phyloP scores from a whole-genome alignment of 1,284 basidiomycete genomes.

The Mrakiaceae sp. region DNA sequence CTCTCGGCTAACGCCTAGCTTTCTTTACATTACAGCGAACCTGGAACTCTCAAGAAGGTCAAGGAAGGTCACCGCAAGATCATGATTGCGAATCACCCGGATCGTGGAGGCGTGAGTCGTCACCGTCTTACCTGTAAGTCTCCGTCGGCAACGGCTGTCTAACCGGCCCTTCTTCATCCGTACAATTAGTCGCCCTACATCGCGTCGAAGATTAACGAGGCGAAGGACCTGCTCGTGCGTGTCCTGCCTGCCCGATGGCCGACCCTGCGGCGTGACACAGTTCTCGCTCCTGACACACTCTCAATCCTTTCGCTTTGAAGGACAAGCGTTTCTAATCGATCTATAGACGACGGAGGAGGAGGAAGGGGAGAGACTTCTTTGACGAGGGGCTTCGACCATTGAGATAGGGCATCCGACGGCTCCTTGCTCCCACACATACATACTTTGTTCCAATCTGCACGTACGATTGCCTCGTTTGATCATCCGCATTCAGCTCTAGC shows the following conservation, averaged over 20 bases:
- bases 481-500: too few relatives aligned
- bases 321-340: too few relatives aligned
- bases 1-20: neutral
- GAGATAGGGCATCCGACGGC: too few relatives aligned
- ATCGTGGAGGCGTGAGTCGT: slow-evolving; percentile 14
- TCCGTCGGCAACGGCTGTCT: neutral
- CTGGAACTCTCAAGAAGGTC: slow-evolving; percentile 16
- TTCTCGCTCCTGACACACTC: too few relatives aligned
- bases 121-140: neutral
- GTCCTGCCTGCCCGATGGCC: neutral
- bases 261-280: neutral
- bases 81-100: slow-evolving; percentile 19
- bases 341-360: too few relatives aligned
- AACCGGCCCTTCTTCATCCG: neutral
- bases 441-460: too few relatives aligned
- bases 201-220: slow-evolving; percentile 17
- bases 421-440: too few relatives aligned
- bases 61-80: slow-evolving; percentile 17
- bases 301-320: too few relatives aligned
- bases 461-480: too few relatives aligned
- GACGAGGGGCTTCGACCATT: too few relatives aligned
- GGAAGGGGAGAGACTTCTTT: too few relatives aligned
- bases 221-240: slow-evolving; percentile 17
- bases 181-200: slow-evolving; percentile 12
- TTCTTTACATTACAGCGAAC: slow-evolving; percentile 6